These are phyloP conservation scores for Phialocephala subalpina DNA, from an alignment of 2,329 filamentous ascomycete genomes.

Conservation along the genomic window DNA sequence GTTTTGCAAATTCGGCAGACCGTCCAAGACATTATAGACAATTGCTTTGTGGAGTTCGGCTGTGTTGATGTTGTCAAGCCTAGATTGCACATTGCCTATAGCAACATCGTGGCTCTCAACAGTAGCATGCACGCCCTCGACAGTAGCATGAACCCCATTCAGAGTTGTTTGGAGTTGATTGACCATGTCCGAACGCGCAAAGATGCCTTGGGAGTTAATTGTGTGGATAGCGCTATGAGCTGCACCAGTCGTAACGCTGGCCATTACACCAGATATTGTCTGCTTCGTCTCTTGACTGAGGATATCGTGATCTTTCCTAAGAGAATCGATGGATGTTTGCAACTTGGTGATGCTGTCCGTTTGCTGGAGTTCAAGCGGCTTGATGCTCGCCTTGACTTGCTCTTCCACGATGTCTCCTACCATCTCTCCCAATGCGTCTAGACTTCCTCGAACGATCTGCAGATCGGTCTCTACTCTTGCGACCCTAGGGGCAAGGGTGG, in stretches of 20 bases:
- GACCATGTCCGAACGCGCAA: background rate
- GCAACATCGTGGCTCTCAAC: constrained; percentile 20
- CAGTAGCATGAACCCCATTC: background rate
- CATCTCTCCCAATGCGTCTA: background rate
- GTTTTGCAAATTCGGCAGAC: constrained; percentile 5
- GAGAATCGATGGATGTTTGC: background rate
- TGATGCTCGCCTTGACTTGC: background rate
- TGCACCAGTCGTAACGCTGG: background rate
- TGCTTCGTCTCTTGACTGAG: background rate
- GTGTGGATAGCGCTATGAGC: background rate
- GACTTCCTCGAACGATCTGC: background rate
- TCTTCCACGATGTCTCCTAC: background rate
- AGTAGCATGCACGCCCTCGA: constrained; percentile 8
- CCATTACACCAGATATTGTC: constrained; percentile 1
- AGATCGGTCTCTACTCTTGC: background rate
- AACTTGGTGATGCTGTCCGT: background rate
- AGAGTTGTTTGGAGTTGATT: constrained; percentile 1
- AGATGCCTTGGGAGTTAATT: constrained; percentile 4
- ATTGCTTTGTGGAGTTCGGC: constrained; percentile 39
- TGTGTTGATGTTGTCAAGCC: constrained; percentile 42
- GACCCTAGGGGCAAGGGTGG: background rate
- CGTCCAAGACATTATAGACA: constrained; percentile 1
- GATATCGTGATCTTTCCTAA: background rate
- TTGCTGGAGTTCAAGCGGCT: background rate
- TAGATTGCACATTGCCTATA: constrained; percentile 27